Base-by-base conservation (phyloP, 257 asterid species). In the Nicotiana paniculata region DNA sequence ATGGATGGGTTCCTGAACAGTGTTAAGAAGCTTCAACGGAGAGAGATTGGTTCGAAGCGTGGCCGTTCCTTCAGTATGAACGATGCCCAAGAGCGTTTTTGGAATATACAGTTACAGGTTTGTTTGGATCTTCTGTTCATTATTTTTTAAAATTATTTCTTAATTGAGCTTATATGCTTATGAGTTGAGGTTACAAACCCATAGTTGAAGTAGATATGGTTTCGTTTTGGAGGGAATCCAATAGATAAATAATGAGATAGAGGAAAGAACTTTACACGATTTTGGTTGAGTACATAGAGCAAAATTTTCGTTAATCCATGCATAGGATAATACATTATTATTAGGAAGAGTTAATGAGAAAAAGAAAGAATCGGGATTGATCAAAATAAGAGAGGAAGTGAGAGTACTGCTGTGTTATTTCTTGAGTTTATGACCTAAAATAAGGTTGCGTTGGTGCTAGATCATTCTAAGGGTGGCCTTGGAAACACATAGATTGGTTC, bases 11-110 rank as follows among this genome's bases (percentile, higher is more conserved):
- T 54, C 35, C 62, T 83, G 62, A 79, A 83, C 30, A 67, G 86
- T 57, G 86, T 77, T 51, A 83, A 54, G 82, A 84, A 84, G 83
- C 83, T 84, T 61, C 83, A 84, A 32, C 13, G 83, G 75, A 79
- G 83, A 75, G 81, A 79, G 61, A 84, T 84, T 81, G 72, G 55
- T 30, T 84, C 83, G 10, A 79, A 70, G 83, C 83, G 77, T 53
- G 78, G 66, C 62, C 82, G 79, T 67, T 59, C 85, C 8, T 83
- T 83, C 33, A 77, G 79, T 53, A 83, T 83, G 85, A 83, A 82
- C 69, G 79, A 83, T 77, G 82, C 77, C 32, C 85, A 83, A 32
- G 82, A 83, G 78, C 63, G 85, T 62, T 83, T 83, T 21, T 63
- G 85, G 58, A 83, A 83, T 53, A 83, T 83, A 26, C 82, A 63